These are phyloP conservation scores for Fusarium burgessii DNA, from an alignment of 2,329 filamentous ascomycete species.

Conservation along the genomic window DNA sequence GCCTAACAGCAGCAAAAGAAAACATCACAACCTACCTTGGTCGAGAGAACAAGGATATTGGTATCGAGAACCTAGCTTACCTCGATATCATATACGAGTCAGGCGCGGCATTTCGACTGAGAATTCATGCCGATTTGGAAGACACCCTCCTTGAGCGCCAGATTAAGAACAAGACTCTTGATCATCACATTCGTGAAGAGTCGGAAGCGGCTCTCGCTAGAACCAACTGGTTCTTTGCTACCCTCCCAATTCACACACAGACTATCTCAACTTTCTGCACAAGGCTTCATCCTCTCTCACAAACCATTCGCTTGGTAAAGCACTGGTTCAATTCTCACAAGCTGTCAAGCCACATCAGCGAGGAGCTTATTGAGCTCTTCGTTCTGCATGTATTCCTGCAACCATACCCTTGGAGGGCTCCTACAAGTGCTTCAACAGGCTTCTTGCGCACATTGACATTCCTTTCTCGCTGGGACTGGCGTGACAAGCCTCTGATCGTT, in stretches of 20 bases:
- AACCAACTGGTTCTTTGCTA: constrained; percentile 78
- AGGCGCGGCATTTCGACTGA: constrained; percentile 82
- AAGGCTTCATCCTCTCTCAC: constrained; percentile 81
- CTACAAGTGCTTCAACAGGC: constrained; percentile 81
- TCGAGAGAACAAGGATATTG: constrained; percentile 78
- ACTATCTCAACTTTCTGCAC: constrained; percentile 84
- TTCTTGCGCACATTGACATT: constrained; percentile 85
- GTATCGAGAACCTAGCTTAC: constrained; percentile 81
- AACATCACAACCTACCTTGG: constrained; percentile 78
- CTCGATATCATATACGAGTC: constrained; percentile 82
- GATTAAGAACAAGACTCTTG: constrained; percentile 77
- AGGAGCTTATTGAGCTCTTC: constrained; percentile 87
- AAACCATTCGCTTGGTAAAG: constrained; percentile 86
- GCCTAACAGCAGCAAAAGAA: constrained; percentile 72
- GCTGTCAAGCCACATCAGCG: constrained; percentile 78
- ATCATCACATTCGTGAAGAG: constrained; percentile 74
- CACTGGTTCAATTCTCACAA: constrained; percentile 90
- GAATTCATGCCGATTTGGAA: constrained; percentile 91
- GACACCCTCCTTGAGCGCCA: constrained; percentile 82
- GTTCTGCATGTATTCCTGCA: constrained; percentile 82
- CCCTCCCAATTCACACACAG: constrained; percentile 83
- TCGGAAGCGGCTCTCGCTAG: constrained; percentile 75
- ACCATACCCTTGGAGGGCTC: constrained; percentile 82
- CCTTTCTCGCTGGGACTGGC: constrained; percentile 93
- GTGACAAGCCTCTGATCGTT: constrained; percentile 81